These are phyloP conservation scores for Lactarius evosmus DNA, from an alignment of 768 basidiomycete genomes.

Conservation along the genomic window DNA sequence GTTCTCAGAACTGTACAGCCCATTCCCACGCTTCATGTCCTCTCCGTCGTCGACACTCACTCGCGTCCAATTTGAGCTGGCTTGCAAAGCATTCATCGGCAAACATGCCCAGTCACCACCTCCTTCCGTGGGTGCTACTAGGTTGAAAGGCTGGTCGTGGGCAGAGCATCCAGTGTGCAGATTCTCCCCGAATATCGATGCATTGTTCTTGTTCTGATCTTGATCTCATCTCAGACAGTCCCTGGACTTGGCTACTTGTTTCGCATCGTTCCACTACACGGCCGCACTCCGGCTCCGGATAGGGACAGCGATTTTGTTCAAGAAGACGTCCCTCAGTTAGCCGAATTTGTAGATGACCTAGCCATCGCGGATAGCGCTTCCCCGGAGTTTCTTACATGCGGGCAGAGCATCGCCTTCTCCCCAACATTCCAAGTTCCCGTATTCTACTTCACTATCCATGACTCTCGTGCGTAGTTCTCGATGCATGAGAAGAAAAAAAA, in stretches of 20 bases:
- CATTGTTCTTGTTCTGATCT: conserved; percentile 12
- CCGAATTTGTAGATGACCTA: conserved; percentile 20
- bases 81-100: conserved; percentile 51
- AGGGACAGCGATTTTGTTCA: background rate
- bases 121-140: background rate
- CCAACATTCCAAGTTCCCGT: conserved; percentile 77
- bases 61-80: conserved; percentile 56
- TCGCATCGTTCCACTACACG: conserved; percentile 30
- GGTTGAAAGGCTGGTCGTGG: conserved; percentile 54
- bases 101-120: conserved; percentile 28
- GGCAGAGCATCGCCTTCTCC: conserved; percentile 73
- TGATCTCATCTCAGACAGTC: conserved; percentile 29
- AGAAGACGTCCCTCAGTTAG: conserved; percentile 25
- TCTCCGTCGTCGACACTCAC: conserved; percentile 47
- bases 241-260: conserved; percentile 35
- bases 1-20: conserved; percentile 47
- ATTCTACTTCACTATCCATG: conserved; percentile 75
- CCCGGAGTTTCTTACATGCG: conserved; percentile 40
- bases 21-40: conserved; percentile 28
- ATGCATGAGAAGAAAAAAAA: background rate
- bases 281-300: conserved; percentile 6
- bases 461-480: conserved; percentile 53
- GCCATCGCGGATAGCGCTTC: conserved; percentile 43
- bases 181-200: background rate
- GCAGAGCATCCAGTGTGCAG: conserved; percentile 53